These are phyloP conservation scores for Fraxinus baroniana DNA, from an alignment of 305 asterid genomes.

Conservation along the genomic window DNA sequence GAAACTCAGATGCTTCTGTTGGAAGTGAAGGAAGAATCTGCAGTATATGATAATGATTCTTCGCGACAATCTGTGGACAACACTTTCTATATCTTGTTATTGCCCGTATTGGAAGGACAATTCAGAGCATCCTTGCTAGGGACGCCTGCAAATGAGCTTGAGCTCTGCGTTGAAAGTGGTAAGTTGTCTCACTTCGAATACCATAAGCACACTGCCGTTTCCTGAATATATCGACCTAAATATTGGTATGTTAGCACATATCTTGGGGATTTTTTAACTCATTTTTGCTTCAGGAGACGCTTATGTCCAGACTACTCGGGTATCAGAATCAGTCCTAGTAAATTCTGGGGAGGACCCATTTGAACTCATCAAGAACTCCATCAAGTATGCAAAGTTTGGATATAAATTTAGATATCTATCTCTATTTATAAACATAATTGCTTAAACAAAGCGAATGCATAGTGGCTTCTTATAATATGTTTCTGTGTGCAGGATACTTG, in stretches of 20 bases:
- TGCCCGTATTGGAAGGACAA: slow-evolving; percentile 46
- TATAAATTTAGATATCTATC: neutral
- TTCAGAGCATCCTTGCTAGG: slow-evolving; percentile 45
- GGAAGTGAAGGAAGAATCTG: slow-evolving; percentile 36
- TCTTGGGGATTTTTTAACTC: neutral
- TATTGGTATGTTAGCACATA: neutral
- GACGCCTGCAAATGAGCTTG: slow-evolving; percentile 35
- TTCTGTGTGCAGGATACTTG: slow-evolving; percentile 37
- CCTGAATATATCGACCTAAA: neutral
- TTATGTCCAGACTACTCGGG: slow-evolving; percentile 30
- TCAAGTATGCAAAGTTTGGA: slow-evolving; percentile 26
- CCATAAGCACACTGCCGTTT: neutral
- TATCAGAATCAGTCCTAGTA: slow-evolving; percentile 37
- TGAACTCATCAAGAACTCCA: slow-evolving; percentile 38
- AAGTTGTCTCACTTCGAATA: neutral
- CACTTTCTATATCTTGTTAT: slow-evolving; percentile 38
- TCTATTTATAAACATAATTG: neutral
- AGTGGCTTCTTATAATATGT: neutral
- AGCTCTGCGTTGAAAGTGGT: slow-evolving; percentile 48
- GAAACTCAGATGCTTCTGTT: slow-evolving; percentile 45
- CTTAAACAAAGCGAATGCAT: neutral
- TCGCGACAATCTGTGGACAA: slow-evolving; percentile 14
- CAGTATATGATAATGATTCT: slow-evolving; percentile 6
- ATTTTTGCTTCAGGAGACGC: slow-evolving; percentile 37
- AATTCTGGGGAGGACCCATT: slow-evolving; percentile 42